Evolutionary conservation across 495 filamentous ascomycete genomes (phyloP), one percentile per base, ranked within the genome.

Genomic region (Trichoderma reesei): DNA sequence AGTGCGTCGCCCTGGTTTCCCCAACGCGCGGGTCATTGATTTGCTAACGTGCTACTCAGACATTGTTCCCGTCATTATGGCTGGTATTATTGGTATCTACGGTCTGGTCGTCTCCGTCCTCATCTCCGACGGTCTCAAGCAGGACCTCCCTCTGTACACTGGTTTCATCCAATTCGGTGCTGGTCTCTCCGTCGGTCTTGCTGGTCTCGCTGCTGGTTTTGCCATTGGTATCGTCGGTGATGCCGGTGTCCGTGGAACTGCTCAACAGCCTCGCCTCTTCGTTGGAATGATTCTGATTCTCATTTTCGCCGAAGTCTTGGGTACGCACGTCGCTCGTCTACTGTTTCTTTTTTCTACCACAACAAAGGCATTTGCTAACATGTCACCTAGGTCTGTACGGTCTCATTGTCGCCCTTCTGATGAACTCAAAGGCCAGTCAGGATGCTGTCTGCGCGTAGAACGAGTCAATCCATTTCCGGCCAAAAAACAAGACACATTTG

Each of bases 41-140:
- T 26, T 26, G 63, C 71, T 76, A 66, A 75, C 14, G 4, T 64
- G 41, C 20, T 10, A 2, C 8, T 20, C 68, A 98, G 94, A 98
- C 83, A 96, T 98, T 74, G 92, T 98, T 65, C 94, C 94, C 73
- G 94, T 98, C 78, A 96, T 99, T 85, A 99, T 99, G 94, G 94
- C 94, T 83, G 94, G 94, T 98, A 99, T 99, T 80, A 97, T 99
- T 78, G 95, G 90, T 88, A 99, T 99, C 79, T 99, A 99, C 83
- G 94, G 94, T 71, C 86, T 99, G 62, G 94, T 99, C 80, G 94
- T 99, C 63, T 97, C 93, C 4, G 94, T 99, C 77, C 78, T 99
- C 74, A 92, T 99, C 76, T 96, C 95, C 70, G 92, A 95, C 78
- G 86, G 87, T 70, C 82, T 99, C 69, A 82, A 79, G 67, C 95